These are phyloP conservation scores for Abrus pulchellus DNA, from an alignment of 306 rosid genomes.

Conservation along the genomic window DNA sequence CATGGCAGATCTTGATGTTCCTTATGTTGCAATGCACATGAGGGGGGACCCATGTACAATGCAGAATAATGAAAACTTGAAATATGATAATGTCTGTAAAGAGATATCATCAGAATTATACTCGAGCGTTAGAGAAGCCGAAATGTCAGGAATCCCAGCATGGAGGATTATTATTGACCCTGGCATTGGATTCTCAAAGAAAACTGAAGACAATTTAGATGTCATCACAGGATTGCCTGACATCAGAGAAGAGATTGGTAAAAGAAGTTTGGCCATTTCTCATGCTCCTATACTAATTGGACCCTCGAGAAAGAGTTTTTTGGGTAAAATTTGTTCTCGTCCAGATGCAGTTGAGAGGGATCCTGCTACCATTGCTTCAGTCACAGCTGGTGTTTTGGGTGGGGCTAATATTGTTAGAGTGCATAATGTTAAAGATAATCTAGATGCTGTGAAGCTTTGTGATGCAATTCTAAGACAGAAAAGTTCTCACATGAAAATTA, in stretches of 20 bases:
- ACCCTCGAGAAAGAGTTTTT: slow-evolving; percentile 86
- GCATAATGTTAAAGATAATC: slow-evolving; percentile 81
- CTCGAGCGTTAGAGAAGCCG: slow-evolving; percentile 68
- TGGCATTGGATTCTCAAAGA: slow-evolving; percentile 91
- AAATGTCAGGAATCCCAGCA: slow-evolving; percentile 82
- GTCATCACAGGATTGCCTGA: slow-evolving; percentile 65
- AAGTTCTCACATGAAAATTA: slow-evolving; percentile 43
- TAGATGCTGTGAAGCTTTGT: slow-evolving; percentile 82
- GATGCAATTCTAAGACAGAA: slow-evolving; percentile 71
- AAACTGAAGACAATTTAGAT: slow-evolving; percentile 75
- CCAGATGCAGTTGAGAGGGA: slow-evolving; percentile 71
- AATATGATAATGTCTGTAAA: slow-evolving; percentile 75
- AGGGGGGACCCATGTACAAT: slow-evolving; percentile 89
- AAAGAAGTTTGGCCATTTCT: slow-evolving; percentile 72
- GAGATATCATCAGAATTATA: slow-evolving; percentile 78
- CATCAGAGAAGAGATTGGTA: slow-evolving; percentile 70
- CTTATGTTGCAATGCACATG: slow-evolving; percentile 95
- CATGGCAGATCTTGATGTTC: slow-evolving; percentile 85
- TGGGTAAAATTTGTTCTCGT: slow-evolving; percentile 73
- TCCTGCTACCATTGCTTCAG: slow-evolving; percentile 83
- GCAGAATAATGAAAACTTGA: slow-evolving; percentile 76
- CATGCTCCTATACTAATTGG: slow-evolving; percentile 86
- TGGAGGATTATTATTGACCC: slow-evolving; percentile 93
- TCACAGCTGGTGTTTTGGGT: slow-evolving; percentile 67
- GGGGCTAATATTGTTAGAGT: slow-evolving; percentile 94